These are phyloP conservation scores for Rosa persica DNA, from an alignment of 306 rosid genomes.

Conservation along the genomic window DNA sequence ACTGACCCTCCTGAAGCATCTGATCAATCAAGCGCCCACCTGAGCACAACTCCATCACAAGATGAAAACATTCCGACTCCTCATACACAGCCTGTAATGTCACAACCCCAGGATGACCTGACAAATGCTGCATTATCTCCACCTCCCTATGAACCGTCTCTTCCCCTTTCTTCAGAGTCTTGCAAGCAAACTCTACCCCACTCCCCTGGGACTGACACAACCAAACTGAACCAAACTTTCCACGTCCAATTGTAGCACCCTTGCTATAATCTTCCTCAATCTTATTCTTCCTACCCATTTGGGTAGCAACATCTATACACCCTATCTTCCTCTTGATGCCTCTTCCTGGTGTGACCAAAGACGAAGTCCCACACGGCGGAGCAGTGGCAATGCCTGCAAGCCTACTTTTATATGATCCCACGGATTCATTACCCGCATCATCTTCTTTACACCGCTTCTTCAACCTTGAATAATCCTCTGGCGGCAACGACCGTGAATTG, in stretches of 20 bases:
- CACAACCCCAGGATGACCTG: constrained; percentile 95
- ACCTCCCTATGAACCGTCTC: constrained; percentile 97
- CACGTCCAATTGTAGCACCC: constrained; percentile 83
- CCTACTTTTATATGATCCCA: constrained; percentile 61
- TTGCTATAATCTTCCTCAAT: constrained; percentile 75
- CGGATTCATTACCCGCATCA: constrained; percentile 47
- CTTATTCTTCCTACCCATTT: constrained; percentile 90
- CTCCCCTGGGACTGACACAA: constrained; percentile 61
- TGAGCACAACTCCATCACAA: constrained; percentile 92
- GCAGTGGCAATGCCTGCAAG: constrained; percentile 96
- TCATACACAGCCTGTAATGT: constrained; percentile 93
- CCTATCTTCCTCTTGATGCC: constrained; percentile 98
- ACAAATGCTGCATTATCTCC: constrained; percentile 99
- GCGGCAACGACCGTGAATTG: constrained; percentile 64
- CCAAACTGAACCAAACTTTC: constrained; percentile 91
- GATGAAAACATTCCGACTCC: constrained; percentile 82
- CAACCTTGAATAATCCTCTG: constrained; percentile 81
- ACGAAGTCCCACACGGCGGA: constrained; percentile 83
- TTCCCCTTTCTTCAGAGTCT: constrained; percentile 87
- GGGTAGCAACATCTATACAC: constrained; percentile 93
- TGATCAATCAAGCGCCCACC: constrained; percentile 88
- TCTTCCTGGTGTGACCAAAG: constrained; percentile 68
- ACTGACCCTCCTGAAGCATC: constrained; percentile 70
- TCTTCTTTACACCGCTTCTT: constrained; percentile 88
- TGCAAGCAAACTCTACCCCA: constrained; percentile 84